Conservation (phyloP, 208 protist genomes). For the Crithidia sp. region DNA sequence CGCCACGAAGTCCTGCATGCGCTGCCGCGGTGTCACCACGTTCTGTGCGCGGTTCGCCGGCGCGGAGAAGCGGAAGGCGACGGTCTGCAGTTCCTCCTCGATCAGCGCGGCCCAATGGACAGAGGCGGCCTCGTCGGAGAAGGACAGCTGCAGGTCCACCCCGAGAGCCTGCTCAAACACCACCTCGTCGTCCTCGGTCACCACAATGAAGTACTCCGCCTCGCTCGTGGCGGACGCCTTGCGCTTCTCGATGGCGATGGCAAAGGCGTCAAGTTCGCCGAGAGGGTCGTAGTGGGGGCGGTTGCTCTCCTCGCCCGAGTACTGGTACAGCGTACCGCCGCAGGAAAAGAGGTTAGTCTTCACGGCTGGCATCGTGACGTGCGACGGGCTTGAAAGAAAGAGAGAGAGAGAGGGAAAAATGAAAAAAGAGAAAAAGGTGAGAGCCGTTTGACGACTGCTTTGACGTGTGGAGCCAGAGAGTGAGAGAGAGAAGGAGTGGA, state of each 20-base stretch:
- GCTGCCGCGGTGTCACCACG: slow-evolving; percentile 19
- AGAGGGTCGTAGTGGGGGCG: slow-evolving; percentile 40
- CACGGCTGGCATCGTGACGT: background rate
- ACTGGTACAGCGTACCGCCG: slow-evolving; percentile 53
- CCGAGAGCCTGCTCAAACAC: slow-evolving; percentile 49
- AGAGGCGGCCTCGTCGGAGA: slow-evolving; percentile 37
- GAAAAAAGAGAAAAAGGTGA: background rate
- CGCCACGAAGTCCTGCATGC: slow-evolving; percentile 43
- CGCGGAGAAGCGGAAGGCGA: slow-evolving; percentile 63
- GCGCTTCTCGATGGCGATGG: slow-evolving; percentile 24
- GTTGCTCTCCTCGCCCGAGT: slow-evolving; percentile 20
- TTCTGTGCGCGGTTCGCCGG: background rate
- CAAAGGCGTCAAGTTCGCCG: slow-evolving; percentile 27
- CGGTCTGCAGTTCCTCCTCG: slow-evolving; percentile 35
- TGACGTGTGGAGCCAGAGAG: background rate
- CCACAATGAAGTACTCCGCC: slow-evolving; percentile 35
- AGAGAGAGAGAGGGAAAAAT: background rate
- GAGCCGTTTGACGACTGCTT: background rate
- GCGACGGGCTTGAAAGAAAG: background rate
- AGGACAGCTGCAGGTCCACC: slow-evolving; percentile 48
- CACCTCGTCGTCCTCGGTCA: slow-evolving; percentile 36
- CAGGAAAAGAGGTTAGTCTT: slow-evolving; percentile 33
- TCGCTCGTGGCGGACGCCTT: slow-evolving; percentile 5
- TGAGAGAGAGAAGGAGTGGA: background rate
- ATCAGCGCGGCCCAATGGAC: slow-evolving; percentile 62